phyloP scores from a whole-genome alignment of 768 basidiomycete genomes.

The Stropharia rugosoannulata region DNA sequence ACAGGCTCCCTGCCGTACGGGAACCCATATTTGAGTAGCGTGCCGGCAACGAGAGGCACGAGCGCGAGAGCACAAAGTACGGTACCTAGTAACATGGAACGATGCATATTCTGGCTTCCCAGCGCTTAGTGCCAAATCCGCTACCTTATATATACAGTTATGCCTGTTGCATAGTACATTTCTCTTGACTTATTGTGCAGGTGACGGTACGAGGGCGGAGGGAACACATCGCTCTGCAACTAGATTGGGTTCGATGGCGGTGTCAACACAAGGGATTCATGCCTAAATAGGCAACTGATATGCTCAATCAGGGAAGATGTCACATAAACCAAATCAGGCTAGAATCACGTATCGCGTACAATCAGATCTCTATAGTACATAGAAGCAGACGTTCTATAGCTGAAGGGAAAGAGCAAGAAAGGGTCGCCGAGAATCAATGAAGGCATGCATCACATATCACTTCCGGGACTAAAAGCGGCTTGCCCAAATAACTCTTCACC shows the following conservation, averaged over 20 bases:
- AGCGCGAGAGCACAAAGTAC: not conserved
- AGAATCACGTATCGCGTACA: not conserved
- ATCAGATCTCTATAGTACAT: not conserved
- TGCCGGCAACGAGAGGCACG: not conserved
- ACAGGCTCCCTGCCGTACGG: conserved; percentile 73
- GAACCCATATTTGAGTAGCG: conserved; percentile 43
- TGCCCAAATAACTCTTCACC: conserved; percentile 2
- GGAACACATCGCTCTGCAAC: too few relatives aligned
- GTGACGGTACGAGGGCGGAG: too few relatives aligned
- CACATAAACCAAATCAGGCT: not conserved
- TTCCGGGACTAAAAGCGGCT: not conserved
- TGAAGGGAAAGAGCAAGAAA: not conserved
- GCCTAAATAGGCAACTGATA: not conserved
- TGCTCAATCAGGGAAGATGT: not conserved
- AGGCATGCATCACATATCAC: not conserved
- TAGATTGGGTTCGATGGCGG: not conserved
- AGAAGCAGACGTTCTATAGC: not conserved
- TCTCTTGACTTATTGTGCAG: too few relatives aligned
- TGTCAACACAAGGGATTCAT: too few relatives aligned
- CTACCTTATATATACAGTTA: too few relatives aligned
- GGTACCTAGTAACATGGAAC: not conserved
- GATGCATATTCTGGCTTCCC: not conserved
- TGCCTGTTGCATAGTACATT: too few relatives aligned
- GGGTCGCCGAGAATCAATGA: not conserved
- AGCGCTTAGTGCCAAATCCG: too few relatives aligned